Evolutionary conservation across 2,329 filamentous ascomycete genomes (phyloP).

Genomic region (Penicillium fuscoglaucum): DNA sequence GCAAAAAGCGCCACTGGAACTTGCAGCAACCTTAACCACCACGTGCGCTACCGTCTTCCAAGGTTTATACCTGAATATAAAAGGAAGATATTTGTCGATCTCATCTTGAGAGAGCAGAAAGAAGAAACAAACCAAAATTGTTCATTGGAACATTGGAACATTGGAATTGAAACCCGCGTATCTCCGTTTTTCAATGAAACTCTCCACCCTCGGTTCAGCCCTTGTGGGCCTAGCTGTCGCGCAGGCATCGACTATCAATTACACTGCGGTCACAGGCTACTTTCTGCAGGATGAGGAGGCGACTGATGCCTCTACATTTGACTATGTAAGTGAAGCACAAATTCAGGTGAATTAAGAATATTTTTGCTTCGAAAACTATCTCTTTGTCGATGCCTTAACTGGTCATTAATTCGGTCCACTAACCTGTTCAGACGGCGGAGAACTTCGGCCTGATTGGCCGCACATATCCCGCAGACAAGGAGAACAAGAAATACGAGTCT

Average conservation of each 20-base stretch:
- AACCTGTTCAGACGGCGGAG: conserved; percentile 33
- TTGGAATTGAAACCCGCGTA: conserved; percentile 1
- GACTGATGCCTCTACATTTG: conserved; percentile 49
- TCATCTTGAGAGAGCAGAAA: background rate
- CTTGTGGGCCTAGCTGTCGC: conserved; percentile 73
- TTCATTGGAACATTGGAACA: background rate
- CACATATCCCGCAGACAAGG: conserved; percentile 44
- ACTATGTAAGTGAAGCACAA: conserved; percentile 42
- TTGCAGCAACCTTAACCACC: background rate
- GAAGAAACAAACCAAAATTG: background rate
- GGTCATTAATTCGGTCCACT: background rate
- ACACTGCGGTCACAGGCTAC: conserved; percentile 48
- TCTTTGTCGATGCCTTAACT: background rate
- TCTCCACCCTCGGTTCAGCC: conserved; percentile 74
- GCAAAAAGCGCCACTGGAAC: background rate
- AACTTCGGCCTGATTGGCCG: conserved; percentile 54
- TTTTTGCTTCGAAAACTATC: background rate
- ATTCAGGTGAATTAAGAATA: background rate
- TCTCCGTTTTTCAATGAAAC: conserved; percentile 27
- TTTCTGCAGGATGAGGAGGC: conserved; percentile 51
- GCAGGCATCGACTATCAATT: conserved; percentile 35
- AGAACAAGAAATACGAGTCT: conserved; percentile 28
- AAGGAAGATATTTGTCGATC: conserved; percentile 14
- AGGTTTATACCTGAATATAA: background rate
- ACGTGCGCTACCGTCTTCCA: background rate